phyloP scores from a whole-genome alignment of 2,329 filamentous ascomycete species.

The Aspergillus sp. region DNA sequence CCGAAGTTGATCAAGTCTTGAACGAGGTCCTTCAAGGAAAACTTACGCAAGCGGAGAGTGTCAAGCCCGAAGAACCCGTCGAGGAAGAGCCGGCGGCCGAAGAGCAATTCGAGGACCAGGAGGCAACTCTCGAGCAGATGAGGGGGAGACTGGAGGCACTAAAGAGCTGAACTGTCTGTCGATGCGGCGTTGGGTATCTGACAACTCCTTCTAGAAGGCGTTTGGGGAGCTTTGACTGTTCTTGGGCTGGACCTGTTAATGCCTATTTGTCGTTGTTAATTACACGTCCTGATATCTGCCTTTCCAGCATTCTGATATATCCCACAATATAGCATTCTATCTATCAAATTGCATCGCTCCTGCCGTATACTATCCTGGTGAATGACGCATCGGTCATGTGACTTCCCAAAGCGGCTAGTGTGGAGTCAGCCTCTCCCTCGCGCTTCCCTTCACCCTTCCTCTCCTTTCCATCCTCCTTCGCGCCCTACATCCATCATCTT shows the following conservation, averaged over 20 bases:
- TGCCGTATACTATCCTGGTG: not conserved
- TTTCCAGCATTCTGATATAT: not conserved
- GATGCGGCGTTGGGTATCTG: not conserved
- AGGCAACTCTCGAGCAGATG: slow-evolving; percentile 92
- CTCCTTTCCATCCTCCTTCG: not conserved
- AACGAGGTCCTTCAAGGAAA: slow-evolving; percentile 81
- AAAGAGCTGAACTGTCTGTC: slow-evolving; percentile 63
- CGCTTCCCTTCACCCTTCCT: slow-evolving; percentile 1
- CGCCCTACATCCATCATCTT: slow-evolving; percentile 2
- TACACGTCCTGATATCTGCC: slow-evolving; percentile 3
- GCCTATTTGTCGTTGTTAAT: slow-evolving; percentile 1
- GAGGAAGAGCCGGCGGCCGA: slow-evolving; percentile 46
- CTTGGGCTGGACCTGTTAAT: not conserved
- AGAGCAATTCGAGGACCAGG: slow-evolving; percentile 75
- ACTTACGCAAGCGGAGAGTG: slow-evolving; percentile 55
- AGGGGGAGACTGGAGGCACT: slow-evolving; percentile 79
- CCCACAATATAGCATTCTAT: too few species aligned
- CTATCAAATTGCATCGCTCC: too few species aligned
- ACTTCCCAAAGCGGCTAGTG: not conserved
- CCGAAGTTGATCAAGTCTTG: slow-evolving; percentile 86
- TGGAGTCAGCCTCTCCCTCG: not conserved
- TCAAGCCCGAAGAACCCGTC: slow-evolving; percentile 45
- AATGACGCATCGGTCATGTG: not conserved
- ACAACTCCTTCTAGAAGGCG: not conserved
- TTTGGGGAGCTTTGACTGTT: not conserved